These are phyloP conservation scores for Chlorella sp. DNA, from an alignment of 139 green algal genomes.

Conservation along the genomic window DNA sequence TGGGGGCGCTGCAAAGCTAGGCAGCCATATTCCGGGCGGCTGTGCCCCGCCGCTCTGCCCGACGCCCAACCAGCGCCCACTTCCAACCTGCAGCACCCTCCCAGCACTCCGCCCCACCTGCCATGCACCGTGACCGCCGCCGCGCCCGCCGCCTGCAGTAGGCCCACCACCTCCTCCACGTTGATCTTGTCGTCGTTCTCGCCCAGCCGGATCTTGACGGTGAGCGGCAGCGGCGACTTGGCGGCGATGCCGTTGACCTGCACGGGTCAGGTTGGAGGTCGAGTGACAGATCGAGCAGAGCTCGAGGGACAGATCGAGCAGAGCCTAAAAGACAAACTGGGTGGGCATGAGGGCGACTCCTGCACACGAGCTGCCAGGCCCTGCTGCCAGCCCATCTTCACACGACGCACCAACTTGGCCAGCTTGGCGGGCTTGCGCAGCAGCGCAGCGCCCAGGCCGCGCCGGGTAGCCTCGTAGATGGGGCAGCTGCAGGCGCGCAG, in stretches of 20 bases:
- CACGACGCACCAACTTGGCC: conserved; percentile 66
- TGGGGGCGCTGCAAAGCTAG: not conserved
- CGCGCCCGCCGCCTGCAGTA: conserved; percentile 70
- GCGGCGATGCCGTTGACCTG: conserved; percentile 64
- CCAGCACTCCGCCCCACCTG: not conserved
- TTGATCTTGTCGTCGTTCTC: conserved; percentile 73
- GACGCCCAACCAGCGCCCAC: not conserved
- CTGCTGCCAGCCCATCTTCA: not conserved
- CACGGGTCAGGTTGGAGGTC: not conserved
- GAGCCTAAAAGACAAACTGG: not conserved
- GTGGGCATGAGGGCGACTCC: not conserved
- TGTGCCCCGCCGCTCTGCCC: not conserved
- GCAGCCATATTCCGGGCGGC: not conserved
- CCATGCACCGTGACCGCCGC: conserved; percentile 87
- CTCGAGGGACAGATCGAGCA: no score
- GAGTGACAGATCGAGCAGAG: no score
- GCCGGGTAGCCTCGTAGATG: conserved; percentile 81
- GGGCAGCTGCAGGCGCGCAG: conserved; percentile 78
- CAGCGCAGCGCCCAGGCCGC: conserved; percentile 78
- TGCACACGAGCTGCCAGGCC: not conserved
- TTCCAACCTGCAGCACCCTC: not conserved
- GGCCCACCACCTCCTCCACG: conserved; percentile 58
- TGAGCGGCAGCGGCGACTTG: conserved; percentile 75
- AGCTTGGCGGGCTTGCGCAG: conserved; percentile 85
- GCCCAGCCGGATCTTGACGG: conserved; percentile 81